Evolutionary conservation across 73 alveolate genomes (phyloP).

Genomic region (Paramecium sonneborni): DNA sequence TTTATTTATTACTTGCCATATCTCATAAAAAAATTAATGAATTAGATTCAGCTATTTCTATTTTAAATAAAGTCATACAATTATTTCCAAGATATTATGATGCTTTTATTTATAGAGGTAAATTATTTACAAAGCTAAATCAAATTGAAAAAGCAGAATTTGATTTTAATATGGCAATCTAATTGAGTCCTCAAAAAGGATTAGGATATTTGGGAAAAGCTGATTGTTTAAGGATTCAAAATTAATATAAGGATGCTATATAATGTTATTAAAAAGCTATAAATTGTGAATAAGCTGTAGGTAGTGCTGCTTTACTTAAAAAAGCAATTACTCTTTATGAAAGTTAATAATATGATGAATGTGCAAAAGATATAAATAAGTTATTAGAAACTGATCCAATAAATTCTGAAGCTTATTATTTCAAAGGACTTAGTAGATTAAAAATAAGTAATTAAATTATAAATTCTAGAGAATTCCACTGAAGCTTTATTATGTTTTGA

Average conservation of each 20-base stretch:
- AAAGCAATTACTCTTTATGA: constrained; percentile 66
- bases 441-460: constrained; percentile 41
- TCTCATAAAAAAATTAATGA: constrained; percentile 61
- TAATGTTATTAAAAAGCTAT: constrained; percentile 58
- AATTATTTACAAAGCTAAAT: constrained; percentile 50
- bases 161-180: constrained; percentile 68
- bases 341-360: constrained; percentile 56
- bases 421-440: constrained; percentile 62
- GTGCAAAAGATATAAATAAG: constrained; percentile 58
- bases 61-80: constrained; percentile 60
- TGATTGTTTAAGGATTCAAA: constrained; percentile 60
- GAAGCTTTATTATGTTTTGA: constrained; percentile 71
- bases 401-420: constrained; percentile 70
- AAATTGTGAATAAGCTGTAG: constrained; percentile 57
- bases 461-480: constrained; percentile 46
- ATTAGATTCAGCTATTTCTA: constrained; percentile 44
- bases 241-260: constrained; percentile 61
- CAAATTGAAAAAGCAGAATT: constrained; percentile 70
- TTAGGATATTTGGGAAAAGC: constrained; percentile 70
- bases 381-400: constrained; percentile 58
- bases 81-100: constrained; percentile 70
- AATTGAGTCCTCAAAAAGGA: constrained; percentile 66
- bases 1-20: constrained; percentile 60
- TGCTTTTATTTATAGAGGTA: constrained; percentile 71
- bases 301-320: constrained; percentile 61